phyloP scores from a whole-genome alignment of 192 early-diverging fungal genomes.

The Phycomyces nitens region DNA sequence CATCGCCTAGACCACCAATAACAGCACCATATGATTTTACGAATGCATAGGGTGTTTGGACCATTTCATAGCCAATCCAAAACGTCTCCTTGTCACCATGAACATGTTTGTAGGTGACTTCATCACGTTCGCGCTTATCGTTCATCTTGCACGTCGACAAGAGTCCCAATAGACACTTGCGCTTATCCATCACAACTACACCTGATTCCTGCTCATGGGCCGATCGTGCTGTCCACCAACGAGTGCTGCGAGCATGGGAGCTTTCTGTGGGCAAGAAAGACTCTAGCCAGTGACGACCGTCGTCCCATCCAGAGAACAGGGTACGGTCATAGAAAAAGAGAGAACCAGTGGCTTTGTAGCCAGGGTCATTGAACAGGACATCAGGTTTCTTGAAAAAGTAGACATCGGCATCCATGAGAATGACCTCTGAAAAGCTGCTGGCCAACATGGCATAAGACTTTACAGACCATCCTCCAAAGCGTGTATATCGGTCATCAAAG shows the following conservation, averaged over 20 bases:
- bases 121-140: constrained; percentile 45
- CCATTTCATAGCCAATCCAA: constrained; percentile 63
- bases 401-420: constrained; percentile 71
- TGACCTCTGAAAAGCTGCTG: constrained; percentile 54
- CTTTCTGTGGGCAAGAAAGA: constrained; percentile 46
- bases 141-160: constrained; percentile 56
- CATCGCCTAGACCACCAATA: constrained; percentile 45
- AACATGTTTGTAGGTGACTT: constrained; percentile 41
- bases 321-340: constrained; percentile 68
- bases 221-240: constrained; percentile 37
- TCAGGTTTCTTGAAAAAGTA: constrained; percentile 59
- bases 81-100: constrained; percentile 72
- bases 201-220: constrained; percentile 65
- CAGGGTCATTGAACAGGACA: constrained; percentile 45
- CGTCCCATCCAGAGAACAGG: constrained; percentile 33
- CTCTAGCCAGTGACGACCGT: constrained; percentile 45
- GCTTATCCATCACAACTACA: constrained; percentile 55
- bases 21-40: constrained; percentile 45
- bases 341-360: constrained; percentile 45
- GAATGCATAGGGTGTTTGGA: constrained; percentile 51
- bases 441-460: constrained; percentile 69
- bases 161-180: constrained; percentile 44
- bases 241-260: constrained; percentile 32
- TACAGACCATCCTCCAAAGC: constrained; percentile 59
- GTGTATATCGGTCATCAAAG: constrained; percentile 38